phyloP scores from a whole-genome alignment of 139 green algal species.

The Auxenochlorella protothecoides region DNA sequence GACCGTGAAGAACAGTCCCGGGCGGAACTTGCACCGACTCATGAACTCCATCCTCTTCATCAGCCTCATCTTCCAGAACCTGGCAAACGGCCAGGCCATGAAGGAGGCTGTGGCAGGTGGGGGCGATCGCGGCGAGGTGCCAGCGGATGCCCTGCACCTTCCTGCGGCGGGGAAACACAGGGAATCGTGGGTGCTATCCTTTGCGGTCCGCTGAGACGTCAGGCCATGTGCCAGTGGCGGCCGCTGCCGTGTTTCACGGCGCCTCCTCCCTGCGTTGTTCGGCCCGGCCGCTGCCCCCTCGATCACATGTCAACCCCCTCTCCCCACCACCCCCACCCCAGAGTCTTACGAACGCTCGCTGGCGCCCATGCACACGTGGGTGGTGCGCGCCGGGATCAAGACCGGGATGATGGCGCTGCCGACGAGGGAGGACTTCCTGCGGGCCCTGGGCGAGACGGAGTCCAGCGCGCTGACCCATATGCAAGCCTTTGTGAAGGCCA shows the following conservation, averaged over 20 bases:
- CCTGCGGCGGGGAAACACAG: too few species aligned
- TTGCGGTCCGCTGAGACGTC: too few species aligned
- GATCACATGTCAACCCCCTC: not conserved
- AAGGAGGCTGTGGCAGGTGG: slow-evolving; percentile 4
- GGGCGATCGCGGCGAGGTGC: too few species aligned
- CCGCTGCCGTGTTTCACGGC: too few species aligned
- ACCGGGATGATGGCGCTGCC: slow-evolving; percentile 51
- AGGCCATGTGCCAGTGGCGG: too few species aligned
- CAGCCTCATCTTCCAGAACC: slow-evolving; percentile 34
- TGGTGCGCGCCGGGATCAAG: slow-evolving; percentile 47
- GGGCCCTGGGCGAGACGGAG: slow-evolving; percentile 41
- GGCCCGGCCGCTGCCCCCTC: not conserved
- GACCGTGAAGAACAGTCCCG: slow-evolving; percentile 39
- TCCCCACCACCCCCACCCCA: not conserved
- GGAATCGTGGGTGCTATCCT: too few species aligned
- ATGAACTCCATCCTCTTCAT: slow-evolving; percentile 48
- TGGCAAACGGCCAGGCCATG: slow-evolving; percentile 22
- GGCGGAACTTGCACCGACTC: slow-evolving; percentile 50
- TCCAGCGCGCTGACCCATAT: slow-evolving; percentile 20
- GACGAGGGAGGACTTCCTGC: slow-evolving; percentile 37
- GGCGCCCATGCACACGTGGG: slow-evolving; percentile 39
- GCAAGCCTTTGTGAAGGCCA: slow-evolving; percentile 20
- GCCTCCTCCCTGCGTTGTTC: too few species aligned
- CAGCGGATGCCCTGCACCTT: too few species aligned
- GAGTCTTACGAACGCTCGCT: slow-evolving; percentile 42